These are phyloP conservation scores for Vanilla planifolia DNA, from an alignment of 106 monocot species.

Conservation along the genomic window DNA sequence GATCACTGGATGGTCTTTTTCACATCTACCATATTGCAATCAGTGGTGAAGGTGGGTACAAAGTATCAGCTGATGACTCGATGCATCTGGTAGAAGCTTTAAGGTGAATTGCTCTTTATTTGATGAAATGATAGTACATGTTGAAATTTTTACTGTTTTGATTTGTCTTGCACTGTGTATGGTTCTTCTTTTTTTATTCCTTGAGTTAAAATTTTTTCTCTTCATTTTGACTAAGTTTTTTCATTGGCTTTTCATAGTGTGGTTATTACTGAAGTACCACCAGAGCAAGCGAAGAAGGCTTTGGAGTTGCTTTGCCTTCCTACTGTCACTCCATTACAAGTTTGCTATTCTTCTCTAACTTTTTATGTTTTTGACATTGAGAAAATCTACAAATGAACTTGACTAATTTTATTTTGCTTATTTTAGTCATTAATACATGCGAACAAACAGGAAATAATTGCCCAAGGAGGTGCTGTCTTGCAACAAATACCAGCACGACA, in stretches of 20 bases:
- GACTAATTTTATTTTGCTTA: neutral
- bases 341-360: constrained; percentile 6
- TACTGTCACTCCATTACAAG: constrained; percentile 65
- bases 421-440: neutral
- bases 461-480: constrained; percentile 44
- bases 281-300: constrained; percentile 70
- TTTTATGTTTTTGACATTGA: neutral
- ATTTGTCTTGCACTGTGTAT: neutral
- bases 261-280: constrained; percentile 75
- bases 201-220: neutral
- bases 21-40: constrained; percentile 84
- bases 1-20: constrained; percentile 84
- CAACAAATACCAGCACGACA: constrained; percentile 75
- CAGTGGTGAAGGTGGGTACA: constrained; percentile 92
- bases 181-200: neutral
- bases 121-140: neutral
- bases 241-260: constrained; percentile 34
- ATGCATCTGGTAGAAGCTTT: constrained; percentile 93
- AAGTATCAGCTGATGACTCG: constrained; percentile 76
- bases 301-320: constrained; percentile 78
- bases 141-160: neutral
- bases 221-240: constrained; percentile 1
- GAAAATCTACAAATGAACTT: neutral
- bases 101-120: constrained; percentile 36
- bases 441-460: constrained; percentile 50